Conservation (phyloP, 192 early-diverging fungal species). For the Entophlyctis helioformis region DNA sequence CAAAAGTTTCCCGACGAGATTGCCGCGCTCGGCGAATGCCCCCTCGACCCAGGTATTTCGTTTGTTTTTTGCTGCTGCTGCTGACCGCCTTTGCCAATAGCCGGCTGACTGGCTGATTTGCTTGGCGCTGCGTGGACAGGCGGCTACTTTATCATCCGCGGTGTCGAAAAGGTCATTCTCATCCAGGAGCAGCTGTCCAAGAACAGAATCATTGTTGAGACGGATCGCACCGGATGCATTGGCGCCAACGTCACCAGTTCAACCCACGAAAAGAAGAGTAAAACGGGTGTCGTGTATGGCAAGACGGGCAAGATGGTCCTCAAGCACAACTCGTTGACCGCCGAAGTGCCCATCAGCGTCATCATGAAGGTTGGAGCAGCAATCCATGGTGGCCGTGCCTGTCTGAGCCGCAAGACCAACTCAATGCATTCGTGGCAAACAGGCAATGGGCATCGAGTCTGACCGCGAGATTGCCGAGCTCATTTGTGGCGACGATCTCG, state of each 20-base stretch:
- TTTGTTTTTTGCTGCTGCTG: no score
- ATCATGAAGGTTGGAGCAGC: conserved; percentile 84
- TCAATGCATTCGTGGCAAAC: conserved; percentile 1
- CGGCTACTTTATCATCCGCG: conserved; percentile 94
- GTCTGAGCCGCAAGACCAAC: no score
- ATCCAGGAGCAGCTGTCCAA: conserved; percentile 98
- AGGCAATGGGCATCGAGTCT: conserved; percentile 85
- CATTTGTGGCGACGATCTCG: conserved; percentile 75
- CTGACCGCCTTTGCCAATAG: not conserved
- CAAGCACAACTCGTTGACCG: conserved; percentile 80
- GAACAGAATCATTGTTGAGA: conserved; percentile 93
- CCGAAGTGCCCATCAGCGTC: conserved; percentile 78
- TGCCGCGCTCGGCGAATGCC: conserved; percentile 84
- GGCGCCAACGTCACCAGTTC: conserved; percentile 77
- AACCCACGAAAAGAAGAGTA: conserved; percentile 89
- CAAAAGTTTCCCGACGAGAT: conserved; percentile 70
- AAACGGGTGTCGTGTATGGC: conserved; percentile 73
- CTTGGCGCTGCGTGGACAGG: conserved; percentile 20
- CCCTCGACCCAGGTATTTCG: conserved; percentile 70
- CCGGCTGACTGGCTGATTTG: no score
- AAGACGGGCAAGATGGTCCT: conserved; percentile 36
- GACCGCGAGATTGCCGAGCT: conserved; percentile 93
- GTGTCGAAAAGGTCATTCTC: conserved; percentile 92
- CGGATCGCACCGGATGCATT: conserved; percentile 68
- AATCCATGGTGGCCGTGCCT: no score